A percentile compares a stretch with the other conserved stretches of the same genome.
Evolutionary conservation across 2,329 filamentous ascomycete genomes (phyloP).

Genomic region (Colletotrichum sp.): DNA sequence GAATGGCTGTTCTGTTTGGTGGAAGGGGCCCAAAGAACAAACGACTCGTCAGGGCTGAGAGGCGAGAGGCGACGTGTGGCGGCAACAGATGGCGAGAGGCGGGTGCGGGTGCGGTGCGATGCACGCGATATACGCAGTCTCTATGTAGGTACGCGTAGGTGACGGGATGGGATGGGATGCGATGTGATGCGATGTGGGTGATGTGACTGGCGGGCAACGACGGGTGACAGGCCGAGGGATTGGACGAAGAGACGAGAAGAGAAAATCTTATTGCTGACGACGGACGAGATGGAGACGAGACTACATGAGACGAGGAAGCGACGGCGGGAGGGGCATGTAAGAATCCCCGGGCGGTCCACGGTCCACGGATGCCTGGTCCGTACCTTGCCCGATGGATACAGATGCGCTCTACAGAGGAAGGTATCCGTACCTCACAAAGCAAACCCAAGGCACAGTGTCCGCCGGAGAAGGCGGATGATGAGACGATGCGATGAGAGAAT

Average conservation of each 20-base stretch:
- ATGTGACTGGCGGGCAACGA: background rate
- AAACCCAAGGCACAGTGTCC: background rate
- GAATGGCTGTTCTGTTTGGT: background rate
- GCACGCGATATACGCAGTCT: background rate
- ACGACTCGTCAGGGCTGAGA: background rate
- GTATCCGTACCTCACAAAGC: background rate
- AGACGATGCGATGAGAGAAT: background rate
- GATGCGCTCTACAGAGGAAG: background rate
- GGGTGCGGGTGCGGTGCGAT: background rate
- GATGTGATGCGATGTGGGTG: slow-evolving; percentile 11
- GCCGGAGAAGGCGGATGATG: background rate
- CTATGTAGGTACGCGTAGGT: slow-evolving; percentile 4
- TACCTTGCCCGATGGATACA: background rate
- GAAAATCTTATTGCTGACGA: background rate
- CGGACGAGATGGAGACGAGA: background rate
- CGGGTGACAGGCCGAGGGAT: background rate
- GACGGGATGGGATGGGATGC: slow-evolving; percentile 6
- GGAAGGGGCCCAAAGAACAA: background rate
- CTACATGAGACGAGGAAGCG: background rate
- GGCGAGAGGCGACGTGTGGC: background rate
- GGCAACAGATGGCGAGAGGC: background rate
- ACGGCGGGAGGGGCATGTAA: background rate
- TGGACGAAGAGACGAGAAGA: background rate
- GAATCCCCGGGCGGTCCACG: background rate
- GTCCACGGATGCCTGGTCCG: background rate